phyloP scores from a whole-genome alignment of 1,284 basidiomycete species.

The Inonotus hispidus region DNA sequence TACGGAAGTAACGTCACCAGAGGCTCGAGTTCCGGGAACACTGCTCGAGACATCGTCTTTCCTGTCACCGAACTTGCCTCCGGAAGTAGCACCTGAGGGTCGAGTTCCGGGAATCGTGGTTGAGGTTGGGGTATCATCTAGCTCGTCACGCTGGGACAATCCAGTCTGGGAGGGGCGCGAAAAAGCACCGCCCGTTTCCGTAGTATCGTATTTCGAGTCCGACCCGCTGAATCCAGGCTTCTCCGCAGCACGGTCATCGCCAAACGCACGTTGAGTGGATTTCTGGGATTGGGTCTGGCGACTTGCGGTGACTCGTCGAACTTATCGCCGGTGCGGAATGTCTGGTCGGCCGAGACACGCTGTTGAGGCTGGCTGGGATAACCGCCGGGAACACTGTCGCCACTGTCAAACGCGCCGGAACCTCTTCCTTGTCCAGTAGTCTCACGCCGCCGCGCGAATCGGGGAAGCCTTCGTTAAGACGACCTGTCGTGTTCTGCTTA shows the following conservation, averaged over 20 bases:
- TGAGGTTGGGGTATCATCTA: neutral
- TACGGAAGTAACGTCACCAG: neutral
- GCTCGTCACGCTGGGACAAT: neutral
- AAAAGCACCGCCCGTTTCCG: slow-evolving; percentile 1
- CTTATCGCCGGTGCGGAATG: neutral
- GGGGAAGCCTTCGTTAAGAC: slow-evolving; percentile 7
- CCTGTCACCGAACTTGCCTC: neutral
- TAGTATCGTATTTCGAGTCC: neutral
- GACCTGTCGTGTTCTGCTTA: neutral
- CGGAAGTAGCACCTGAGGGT: neutral
- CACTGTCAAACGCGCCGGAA: slow-evolving; percentile 9
- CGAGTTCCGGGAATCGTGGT: neutral
- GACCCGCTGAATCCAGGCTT: slow-evolving; percentile 6
- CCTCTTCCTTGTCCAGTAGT: slow-evolving; percentile 13
- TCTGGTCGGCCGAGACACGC: neutral
- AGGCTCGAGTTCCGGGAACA: neutral
- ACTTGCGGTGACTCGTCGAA: neutral
- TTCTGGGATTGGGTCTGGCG: neutral
- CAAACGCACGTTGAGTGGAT: neutral
- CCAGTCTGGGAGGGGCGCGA: neutral
- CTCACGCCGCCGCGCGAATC: slow-evolving; percentile 7
- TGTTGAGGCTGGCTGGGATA: neutral
- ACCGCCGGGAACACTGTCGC: slow-evolving; percentile 16
- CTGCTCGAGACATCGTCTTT: neutral
- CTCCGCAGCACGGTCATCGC: neutral